Evolutionary conservation across 1,139 yeast species (phyloP), one percentile per base, ranked within the genome.

Genomic region (Geotrichum bryndzae): DNA sequence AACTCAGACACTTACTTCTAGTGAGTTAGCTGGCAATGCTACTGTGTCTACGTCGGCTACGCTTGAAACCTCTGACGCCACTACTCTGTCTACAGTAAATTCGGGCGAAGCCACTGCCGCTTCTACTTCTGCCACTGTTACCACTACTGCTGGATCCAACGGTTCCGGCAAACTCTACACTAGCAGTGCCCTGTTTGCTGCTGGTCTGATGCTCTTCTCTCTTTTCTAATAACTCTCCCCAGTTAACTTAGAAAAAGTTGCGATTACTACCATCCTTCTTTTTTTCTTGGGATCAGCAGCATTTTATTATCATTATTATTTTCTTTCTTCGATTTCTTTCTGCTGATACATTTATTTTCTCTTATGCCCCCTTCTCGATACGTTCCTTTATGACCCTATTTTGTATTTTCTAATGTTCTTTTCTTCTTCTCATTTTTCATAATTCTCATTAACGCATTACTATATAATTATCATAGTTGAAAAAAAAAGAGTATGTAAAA

Each of bases 71-170:
- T n/a, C 48, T 18, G 48, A 41, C 3, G 48, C 8, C 23, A 33
- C 54, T 10, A 54, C 57, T 54, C 41, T 54, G 3, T 35, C 57
- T 6, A 58, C 61, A 13, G 58, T 46, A 13, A 38, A 55, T 2
- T 27, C 58, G 1, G 53, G 31, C 10, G 48, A 38, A 13, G 29
- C 60, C 29, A 13, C 55, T 1, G 52, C 6, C 25, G 3, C 54
- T 56, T 18, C 22, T 11, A 2, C 54, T 31, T 31, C 31, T 10
- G 54, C 53, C 11, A 27, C 54, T 31, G 54, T 10, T 1, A 33
- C 54, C 31, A 23, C 52, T 23, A 13, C 23, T n/a, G 54, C 33
- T 1, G 33, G 45, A 5, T 8, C 51, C 18, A 35, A 53, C 22
- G 48, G 56, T 18, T 29, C 25, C 6, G 23, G 52, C 57, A 13